Base-by-base conservation (phyloP, 331 rosid species). In the Erythrophleum ivorense region DNA sequence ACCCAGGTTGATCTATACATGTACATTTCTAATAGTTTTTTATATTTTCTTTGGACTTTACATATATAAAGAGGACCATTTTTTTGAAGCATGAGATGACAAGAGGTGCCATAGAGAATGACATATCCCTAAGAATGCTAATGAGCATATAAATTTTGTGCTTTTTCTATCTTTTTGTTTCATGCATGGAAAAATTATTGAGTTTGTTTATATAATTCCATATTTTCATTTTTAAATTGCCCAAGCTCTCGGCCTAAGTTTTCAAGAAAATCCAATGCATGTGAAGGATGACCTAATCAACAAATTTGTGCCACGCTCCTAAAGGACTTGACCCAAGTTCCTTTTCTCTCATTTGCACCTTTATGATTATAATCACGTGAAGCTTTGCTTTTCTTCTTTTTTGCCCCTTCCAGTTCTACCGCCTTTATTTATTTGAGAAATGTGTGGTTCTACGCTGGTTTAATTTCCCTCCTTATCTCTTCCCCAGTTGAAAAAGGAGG, bases 251-350 rank as follows among this genome's bases (percentile, higher is more conserved):
- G 88, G 31, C 87, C 97, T 36, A 97, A 95, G 31, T 86, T 97
- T 6, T 98, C 97, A 8, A 98, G 99, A 80, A 89, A 93, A 80
- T 85, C 92, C 0, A 97, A 93, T 21, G 78, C 90, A 0, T 95
- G 99, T 58, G 85, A 89, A 82, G 97, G 99, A 49, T 95, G 99
- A 80, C 99, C 97, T 10, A 95, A 93, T 86, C 99, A 95, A 50
- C 86, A 91, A 82, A 80, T 85, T 73, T 95, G 98, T 82, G 97
- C 96, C 59, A 93, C 99, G 97, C 94, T 10, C 98, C 99, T 4
- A 92, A 93, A 85, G 98, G 97, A 82, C 97, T 94, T 45, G 98
- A 93, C 81, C 99, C 92, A 76, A 97, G 98, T 93, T 78, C 8
- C 19, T 69, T 71, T 53, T n/a, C 21, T 73, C 43, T 78, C 45